A percentile compares a stretch with the other conserved stretches of the same genome.
These are phyloP conservation scores for Orbilia ellipsospora DNA, from an alignment of 2,329 filamentous ascomycete species.

Conservation along the genomic window DNA sequence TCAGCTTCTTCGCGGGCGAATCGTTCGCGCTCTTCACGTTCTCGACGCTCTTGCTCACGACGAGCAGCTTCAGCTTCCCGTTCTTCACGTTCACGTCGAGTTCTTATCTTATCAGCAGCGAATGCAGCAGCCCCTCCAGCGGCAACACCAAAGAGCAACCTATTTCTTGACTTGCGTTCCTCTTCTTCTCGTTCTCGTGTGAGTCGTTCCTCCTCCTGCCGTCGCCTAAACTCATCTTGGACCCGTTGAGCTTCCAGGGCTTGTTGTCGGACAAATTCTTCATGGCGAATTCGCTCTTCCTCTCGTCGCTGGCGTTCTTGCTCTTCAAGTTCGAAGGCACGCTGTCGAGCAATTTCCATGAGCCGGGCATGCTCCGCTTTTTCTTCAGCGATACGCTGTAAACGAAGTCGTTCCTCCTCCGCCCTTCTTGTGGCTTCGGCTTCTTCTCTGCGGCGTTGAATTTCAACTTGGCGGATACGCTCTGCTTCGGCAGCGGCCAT, in stretches of 20 bases:
- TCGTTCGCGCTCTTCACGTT: constrained; percentile 32
- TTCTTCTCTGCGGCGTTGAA: constrained; percentile 29
- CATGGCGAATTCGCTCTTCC: constrained; percentile 40
- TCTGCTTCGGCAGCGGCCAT: constrained; percentile 47
- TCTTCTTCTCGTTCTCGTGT: constrained; percentile 37
- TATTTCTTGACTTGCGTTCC: constrained; percentile 41
- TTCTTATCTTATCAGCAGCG: constrained; percentile 45
- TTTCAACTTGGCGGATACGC: constrained; percentile 41
- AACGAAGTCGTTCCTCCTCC: constrained; percentile 43
- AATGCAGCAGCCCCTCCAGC: constrained; percentile 48
- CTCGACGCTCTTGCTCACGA: constrained; percentile 28
- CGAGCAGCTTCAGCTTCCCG: constrained; percentile 37
- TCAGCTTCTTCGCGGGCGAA: constrained; percentile 33
- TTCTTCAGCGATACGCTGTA: constrained; percentile 49
- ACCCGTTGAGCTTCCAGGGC: constrained; percentile 42
- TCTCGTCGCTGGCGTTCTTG: constrained; percentile 36
- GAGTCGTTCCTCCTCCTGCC: constrained; percentile 35
- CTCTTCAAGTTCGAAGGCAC: constrained; percentile 45
- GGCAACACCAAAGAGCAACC: constrained; percentile 35
- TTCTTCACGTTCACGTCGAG: constrained; percentile 34
- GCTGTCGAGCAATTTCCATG: constrained; percentile 40
- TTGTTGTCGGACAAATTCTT: constrained; percentile 50
- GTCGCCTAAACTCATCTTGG: constrained; percentile 26
- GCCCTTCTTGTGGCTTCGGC: constrained; percentile 40
- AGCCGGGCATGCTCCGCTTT: constrained; percentile 43